Evolutionary conservation across 495 filamentous ascomycete genomes (phyloP), one percentile per base, ranked within the genome.

Genomic region (Neurospora tetraspora): DNA sequence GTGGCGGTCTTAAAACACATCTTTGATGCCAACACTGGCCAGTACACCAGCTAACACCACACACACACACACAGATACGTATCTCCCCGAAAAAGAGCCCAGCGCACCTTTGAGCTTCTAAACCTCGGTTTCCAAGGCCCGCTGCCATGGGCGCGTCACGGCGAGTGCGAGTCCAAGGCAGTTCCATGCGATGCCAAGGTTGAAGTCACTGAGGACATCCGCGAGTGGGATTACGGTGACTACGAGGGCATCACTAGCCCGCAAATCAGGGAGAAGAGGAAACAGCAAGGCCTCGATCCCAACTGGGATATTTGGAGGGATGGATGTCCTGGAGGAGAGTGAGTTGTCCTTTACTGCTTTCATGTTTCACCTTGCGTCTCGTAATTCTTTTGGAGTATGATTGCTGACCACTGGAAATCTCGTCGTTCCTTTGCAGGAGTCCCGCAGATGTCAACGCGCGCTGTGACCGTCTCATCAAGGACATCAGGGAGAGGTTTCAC

Each of bases 191-290:
- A 82, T 6, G 86, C 86, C 11, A 78, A 81, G 18, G 87, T 96
- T 2, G 81, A 90, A 74, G 82, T 96, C 53, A 93, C 92, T 0
- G 88, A 94, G 73, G 89, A 91, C 69, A 89, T 98, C 37, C 86
- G 91, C 14, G 95, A 99, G 79, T 99, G 95, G 95, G 93, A 97
- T 82, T 99, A 99, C 76, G 96, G 96, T 12, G 89, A 92, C 74
- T 99, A 98, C 79, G 96, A 99, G 80, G 96, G 96, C 3, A 88
- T 97, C 80, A 96, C 92, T 8, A 91, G 87, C 71, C 80, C 86
- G 18, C 81, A 92, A 77, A 98, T 98, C 77, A 78, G 86, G 34
- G 83, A 87, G 70, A 72, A 85, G 71, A 84, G 93, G 39, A 87
- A 84, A 78, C 80, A 86, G 74, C 79, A 91, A 74, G 86, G 89